Evolutionary conservation across 2,329 filamentous ascomycete species (phyloP), one percentile per base, ranked within the genome.

Genomic region (Venturia oleaginea): DNA sequence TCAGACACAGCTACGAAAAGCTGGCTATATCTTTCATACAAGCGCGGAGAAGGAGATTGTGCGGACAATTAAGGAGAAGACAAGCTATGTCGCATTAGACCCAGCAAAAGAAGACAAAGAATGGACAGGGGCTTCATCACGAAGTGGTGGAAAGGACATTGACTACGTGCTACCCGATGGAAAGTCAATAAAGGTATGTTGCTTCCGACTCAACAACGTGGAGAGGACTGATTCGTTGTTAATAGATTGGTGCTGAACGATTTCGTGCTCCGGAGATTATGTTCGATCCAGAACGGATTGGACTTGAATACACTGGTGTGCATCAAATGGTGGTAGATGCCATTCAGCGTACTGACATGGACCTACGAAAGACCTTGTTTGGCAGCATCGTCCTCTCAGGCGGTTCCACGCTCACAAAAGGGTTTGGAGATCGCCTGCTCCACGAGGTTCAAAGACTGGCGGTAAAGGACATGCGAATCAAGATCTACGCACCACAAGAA

Each of bases 11-110:
- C 81, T 99, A 69, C 85, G 94, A 72, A 97, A 97, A 81, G 90
- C 87, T 70, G 94, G 94, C 61, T 91, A 94, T 74, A 86, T 97
- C 22, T 96, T 99, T 76, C 93, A 97, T 78, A 99, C 94, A 22
- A 97, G 92, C 74, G 94, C 94, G 15, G 94, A 99, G 81, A 99
- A 99, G 80, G 94, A 99, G 78, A 92, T 97, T n/a, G 94, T 99
- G 65, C 86, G 93, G 69, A 84, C 91, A 76, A 97, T 99, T 79
- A 99, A 99, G 80, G 94, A 99, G 82, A 90, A 90, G 73, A 88
- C 91, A 59, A 89, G 90, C 65, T 99, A 97, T 75, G 89, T 99
- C 46, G 92, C 94, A 30, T 79, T 90, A 62, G 92, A 97, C 75
- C 92, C 94, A 8, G 88, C 89, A 73, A 92, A 90, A 70, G 94